phyloP scores from a whole-genome alignment of 805 yeast genomes.

The Saccharomycopsis babjevae region DNA sequence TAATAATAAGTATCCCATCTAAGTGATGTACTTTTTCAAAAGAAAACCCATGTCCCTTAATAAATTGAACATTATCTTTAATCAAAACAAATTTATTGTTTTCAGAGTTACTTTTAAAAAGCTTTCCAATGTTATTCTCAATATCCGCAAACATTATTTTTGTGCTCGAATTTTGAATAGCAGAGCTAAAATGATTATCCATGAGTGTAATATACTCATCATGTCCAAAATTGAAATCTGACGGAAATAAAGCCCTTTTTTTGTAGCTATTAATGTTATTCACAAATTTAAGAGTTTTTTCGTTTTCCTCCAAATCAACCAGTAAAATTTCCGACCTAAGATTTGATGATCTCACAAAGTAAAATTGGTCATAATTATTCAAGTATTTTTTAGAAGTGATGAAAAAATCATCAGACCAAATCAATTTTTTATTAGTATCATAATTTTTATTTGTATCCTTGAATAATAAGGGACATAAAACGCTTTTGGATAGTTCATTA shows the following conservation, averaged over 20 bases:
- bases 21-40: slow-evolving; percentile 72
- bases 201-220: background rate
- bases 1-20: slow-evolving; percentile 72
- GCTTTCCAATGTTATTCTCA: slow-evolving; percentile 42
- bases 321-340: background rate
- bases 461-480: background rate
- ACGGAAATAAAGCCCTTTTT: background rate
- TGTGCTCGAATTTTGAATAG: background rate
- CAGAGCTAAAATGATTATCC: background rate
- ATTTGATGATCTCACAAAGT: background rate
- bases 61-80: slow-evolving; percentile 64
- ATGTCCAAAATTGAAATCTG: background rate
- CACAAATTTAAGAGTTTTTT: background rate
- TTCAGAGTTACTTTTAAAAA: slow-evolving; percentile 79
- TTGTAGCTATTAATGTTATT: background rate
- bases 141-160: background rate
- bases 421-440: background rate
- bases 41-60: slow-evolving; percentile 58
- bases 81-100: slow-evolving; percentile 76
- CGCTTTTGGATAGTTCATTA: background rate
- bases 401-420: slow-evolving; percentile 14
- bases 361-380: background rate
- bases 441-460: background rate
- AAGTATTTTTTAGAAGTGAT: background rate
- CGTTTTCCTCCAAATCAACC: background rate